These are phyloP conservation scores for Lipomyces mesembrius DNA, from an alignment of 805 yeast genomes.

Conservation along the genomic window DNA sequence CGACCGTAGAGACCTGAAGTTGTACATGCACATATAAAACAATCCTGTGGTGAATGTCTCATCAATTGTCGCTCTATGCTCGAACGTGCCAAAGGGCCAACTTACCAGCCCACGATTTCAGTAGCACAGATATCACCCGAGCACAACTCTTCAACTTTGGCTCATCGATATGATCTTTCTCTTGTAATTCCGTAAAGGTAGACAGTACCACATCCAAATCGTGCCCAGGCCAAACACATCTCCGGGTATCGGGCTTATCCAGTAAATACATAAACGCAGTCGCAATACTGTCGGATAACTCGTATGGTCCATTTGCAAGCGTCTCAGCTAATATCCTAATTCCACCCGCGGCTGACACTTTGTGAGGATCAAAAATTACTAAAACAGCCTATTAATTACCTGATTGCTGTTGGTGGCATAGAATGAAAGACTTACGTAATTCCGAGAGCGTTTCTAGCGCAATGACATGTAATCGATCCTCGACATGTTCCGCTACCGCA, in stretches of 20 bases:
- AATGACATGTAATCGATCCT: slow-evolving; percentile 56
- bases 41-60: slow-evolving; percentile 55
- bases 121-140: slow-evolving; percentile 59
- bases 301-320: slow-evolving; percentile 60
- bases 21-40: slow-evolving; percentile 61
- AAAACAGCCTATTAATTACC: slow-evolving; percentile 32
- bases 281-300: slow-evolving; percentile 50
- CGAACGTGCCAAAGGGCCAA: background rate
- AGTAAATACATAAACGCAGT: slow-evolving; percentile 59
- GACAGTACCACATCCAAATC: slow-evolving; percentile 68
- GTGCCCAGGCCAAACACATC: slow-evolving; percentile 60
- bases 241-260: slow-evolving; percentile 60
- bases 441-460: slow-evolving; percentile 62
- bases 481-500: slow-evolving; percentile 60
- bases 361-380: slow-evolving; percentile 52
- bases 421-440: slow-evolving; percentile 22
- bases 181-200: slow-evolving; percentile 69
- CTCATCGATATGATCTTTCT: slow-evolving; percentile 53
- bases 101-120: slow-evolving; percentile 60
- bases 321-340: slow-evolving; percentile 52
- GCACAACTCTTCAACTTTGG: slow-evolving; percentile 66
- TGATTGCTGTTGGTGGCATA: background rate
- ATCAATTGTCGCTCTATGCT: background rate
- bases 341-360: slow-evolving; percentile 54
- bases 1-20: slow-evolving; percentile 60